Evolutionary conservation across 306 rosid species (phyloP).

Genomic region (Ceratonia siliqua): DNA sequence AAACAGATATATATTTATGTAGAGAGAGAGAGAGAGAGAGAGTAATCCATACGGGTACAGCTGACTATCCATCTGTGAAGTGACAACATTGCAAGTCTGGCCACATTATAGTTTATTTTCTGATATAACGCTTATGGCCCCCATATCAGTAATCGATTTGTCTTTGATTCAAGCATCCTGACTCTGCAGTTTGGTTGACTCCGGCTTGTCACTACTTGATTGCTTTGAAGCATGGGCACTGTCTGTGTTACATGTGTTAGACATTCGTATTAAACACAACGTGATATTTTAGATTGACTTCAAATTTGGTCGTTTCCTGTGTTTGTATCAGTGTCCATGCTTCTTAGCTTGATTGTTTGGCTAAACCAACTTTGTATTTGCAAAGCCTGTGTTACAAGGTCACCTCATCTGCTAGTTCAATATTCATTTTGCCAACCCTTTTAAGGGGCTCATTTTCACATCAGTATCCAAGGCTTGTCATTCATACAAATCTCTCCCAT

Average conservation of each 20-base stretch:
- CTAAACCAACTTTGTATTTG: not conserved
- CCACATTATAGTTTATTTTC: not conserved
- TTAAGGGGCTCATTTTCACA: not conserved
- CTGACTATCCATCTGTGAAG: not conserved
- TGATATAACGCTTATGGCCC: no score
- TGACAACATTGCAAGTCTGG: not conserved
- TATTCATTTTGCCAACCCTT: not conserved
- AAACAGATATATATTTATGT: not conserved
- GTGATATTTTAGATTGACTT: no score
- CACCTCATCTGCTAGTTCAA: not conserved
- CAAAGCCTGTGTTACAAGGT: not conserved
- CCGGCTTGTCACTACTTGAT: no score
- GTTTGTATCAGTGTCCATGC: no score
- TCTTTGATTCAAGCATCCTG: not conserved
- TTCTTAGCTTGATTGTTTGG: not conserved
- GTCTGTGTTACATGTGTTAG: no score
- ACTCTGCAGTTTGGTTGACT: not conserved
- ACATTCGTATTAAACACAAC: no score
- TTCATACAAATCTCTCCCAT: constrained; percentile 1
- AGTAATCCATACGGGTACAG: not conserved
- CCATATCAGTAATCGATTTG: not conserved
- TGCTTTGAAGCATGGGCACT: no score
- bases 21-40: no score
- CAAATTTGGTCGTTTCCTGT: no score
- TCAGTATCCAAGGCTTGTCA: not conserved